Evolutionary conservation across 2,329 filamentous ascomycete genomes (phyloP).

Genomic region (Alternaria gansuensis): DNA sequence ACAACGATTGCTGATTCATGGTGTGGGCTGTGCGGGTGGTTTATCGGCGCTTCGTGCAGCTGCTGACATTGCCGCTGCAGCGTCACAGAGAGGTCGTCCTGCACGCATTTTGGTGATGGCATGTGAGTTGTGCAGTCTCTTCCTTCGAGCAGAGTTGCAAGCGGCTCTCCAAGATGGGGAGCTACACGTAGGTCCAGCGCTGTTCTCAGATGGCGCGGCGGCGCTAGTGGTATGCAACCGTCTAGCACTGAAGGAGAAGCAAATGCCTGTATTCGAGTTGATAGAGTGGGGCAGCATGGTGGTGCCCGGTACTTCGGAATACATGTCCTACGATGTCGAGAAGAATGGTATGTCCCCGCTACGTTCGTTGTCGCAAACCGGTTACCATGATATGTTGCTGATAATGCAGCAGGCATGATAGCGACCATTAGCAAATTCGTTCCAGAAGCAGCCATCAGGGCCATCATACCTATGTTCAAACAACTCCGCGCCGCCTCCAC

Average conservation of each 20-base stretch:
- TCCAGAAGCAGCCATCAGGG: slow-evolving; percentile 25
- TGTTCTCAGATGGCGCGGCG: slow-evolving; percentile 77
- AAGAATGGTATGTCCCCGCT: slow-evolving; percentile 61
- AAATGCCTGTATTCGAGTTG: slow-evolving; percentile 63
- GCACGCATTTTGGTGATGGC: slow-evolving; percentile 72
- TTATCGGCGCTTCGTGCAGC: slow-evolving; percentile 55
- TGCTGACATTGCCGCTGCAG: slow-evolving; percentile 71
- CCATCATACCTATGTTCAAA: slow-evolving; percentile 48
- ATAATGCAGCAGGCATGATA: slow-evolving; percentile 27
- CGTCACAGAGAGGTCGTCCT: slow-evolving; percentile 65
- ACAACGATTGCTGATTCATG: slow-evolving; percentile 49
- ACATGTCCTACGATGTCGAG: slow-evolving; percentile 72
- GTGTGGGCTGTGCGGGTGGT: slow-evolving; percentile 54
- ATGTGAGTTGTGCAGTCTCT: slow-evolving; percentile 62
- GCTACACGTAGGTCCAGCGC: slow-evolving; percentile 69
- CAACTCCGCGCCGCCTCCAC: slow-evolving; percentile 23
- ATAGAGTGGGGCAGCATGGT: slow-evolving; percentile 72
- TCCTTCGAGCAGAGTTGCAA: slow-evolving; percentile 72
- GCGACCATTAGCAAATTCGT: slow-evolving; percentile 38
- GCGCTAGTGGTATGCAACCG: slow-evolving; percentile 71
- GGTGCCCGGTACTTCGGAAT: slow-evolving; percentile 68
- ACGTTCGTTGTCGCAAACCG: neutral
- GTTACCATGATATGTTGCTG: neutral
- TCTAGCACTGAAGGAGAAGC: slow-evolving; percentile 56
- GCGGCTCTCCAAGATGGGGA: slow-evolving; percentile 61